phyloP scores from a whole-genome alignment of 345 rosid species.

The Erysimum cheiranthoides region DNA sequence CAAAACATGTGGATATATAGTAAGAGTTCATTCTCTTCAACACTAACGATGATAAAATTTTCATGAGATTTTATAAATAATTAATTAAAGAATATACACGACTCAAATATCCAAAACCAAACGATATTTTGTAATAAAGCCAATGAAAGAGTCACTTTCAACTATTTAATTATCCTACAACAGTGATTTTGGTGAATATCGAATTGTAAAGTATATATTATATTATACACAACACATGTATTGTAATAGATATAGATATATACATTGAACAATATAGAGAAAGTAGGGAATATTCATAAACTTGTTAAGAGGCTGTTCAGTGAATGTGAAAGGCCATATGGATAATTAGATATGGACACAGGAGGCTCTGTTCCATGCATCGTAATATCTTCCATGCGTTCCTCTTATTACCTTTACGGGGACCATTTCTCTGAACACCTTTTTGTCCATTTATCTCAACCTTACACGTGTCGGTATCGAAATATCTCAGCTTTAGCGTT shows the following conservation, averaged over 20 bases:
- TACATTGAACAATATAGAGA: slow-evolving; percentile 26
- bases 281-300: slow-evolving; percentile 38
- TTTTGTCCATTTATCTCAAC: slow-evolving; percentile 36
- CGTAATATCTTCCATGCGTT: slow-evolving; percentile 14
- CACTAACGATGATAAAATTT: background rate
- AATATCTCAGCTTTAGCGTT: slow-evolving; percentile 37
- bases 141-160: background rate
- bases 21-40: background rate
- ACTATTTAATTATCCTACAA: background rate
- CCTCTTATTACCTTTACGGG: slow-evolving; percentile 33
- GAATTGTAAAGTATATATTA: background rate
- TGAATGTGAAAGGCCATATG: slow-evolving; percentile 15
- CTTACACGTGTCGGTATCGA: slow-evolving; percentile 36
- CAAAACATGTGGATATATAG: background rate
- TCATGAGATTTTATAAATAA: background rate
- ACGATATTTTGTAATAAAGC: background rate
- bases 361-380: slow-evolving; percentile 40
- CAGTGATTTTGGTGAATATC: background rate
- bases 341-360: slow-evolving; percentile 33
- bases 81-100: background rate
- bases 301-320: slow-evolving; percentile 1
- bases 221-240: background rate
- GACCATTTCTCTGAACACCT: slow-evolving; percentile 38
- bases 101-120: background rate
- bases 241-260: background rate